These are phyloP conservation scores for Stephania japonica DNA, from an alignment of 164 flowering plant species.

Conservation along the genomic window DNA sequence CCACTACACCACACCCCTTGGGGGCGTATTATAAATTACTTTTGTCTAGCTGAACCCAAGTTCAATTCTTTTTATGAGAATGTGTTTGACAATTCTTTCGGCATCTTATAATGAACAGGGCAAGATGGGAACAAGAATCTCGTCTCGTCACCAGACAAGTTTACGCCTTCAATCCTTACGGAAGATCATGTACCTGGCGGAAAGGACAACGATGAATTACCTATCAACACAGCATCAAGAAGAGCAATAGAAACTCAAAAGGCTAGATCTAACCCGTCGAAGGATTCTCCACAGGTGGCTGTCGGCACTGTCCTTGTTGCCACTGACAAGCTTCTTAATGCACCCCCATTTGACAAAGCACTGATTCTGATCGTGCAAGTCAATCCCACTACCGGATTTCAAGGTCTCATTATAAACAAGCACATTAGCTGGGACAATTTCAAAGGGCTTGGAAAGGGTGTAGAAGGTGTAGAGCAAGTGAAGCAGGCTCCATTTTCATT, in stretches of 20 bases:
- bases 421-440: conserved; percentile 63
- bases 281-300: conserved; percentile 20
- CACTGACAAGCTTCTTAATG: conserved; percentile 50
- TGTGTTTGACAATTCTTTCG: conserved; percentile 21
- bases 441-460: conserved; percentile 33
- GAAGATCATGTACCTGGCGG: conserved; percentile 15
- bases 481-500: conserved; percentile 67
- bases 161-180: conserved; percentile 9
- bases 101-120: conserved; percentile 33
- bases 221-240: conserved; percentile 23
- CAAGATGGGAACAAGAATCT: conserved; percentile 18
- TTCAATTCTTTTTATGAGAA: neutral
- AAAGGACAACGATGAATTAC: conserved; percentile 32
- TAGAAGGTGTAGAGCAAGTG: conserved; percentile 37
- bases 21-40: too few relatives aligned
- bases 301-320: conserved; percentile 67
- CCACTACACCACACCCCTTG: too few relatives aligned
- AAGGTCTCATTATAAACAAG: conserved; percentile 77
- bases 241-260: conserved; percentile 8
- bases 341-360: conserved; percentile 60
- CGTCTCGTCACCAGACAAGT: conserved; percentile 14
- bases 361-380: conserved; percentile 63
- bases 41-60: neutral
- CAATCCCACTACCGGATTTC: conserved; percentile 47
- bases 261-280: conserved; percentile 20